phyloP scores from a whole-genome alignment of 345 rosid genomes.

The Eucalyptus paniculata region DNA sequence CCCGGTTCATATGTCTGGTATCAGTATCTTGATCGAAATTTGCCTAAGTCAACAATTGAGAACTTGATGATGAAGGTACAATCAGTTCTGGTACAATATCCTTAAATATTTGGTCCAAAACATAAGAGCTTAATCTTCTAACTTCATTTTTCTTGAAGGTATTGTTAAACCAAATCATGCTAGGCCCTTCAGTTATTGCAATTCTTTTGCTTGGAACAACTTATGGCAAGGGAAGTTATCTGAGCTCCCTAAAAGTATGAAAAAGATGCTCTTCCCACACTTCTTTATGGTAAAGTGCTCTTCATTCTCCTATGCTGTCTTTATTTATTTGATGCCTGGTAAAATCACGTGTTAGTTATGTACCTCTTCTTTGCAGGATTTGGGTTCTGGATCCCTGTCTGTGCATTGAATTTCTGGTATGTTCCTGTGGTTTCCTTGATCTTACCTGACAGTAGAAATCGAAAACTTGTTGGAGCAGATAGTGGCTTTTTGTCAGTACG shows the following conservation, averaged over 20 bases:
- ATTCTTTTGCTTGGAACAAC: constrained; percentile 91
- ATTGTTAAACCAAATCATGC: constrained; percentile 70
- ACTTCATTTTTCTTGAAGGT: constrained; percentile 30
- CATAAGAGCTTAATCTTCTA: background rate
- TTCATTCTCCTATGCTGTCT: background rate
- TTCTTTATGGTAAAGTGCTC: constrained; percentile 46
- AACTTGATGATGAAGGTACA: constrained; percentile 66
- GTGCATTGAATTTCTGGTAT: too few species aligned
- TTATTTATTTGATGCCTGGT: background rate
- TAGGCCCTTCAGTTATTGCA: constrained; percentile 86
- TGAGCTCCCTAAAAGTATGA: constrained; percentile 63
- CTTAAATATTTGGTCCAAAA: background rate
- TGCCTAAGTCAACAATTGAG: constrained; percentile 50
- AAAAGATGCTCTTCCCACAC: constrained; percentile 73
- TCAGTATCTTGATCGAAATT: constrained; percentile 51
- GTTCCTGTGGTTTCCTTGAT: too few species aligned
- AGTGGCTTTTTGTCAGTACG: too few species aligned
- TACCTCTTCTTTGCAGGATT: constrained; percentile 42
- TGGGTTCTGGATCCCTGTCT: too few species aligned
- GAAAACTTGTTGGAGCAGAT: too few species aligned
- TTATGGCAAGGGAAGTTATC: constrained; percentile 71
- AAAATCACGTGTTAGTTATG: background rate
- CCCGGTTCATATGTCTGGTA: constrained; percentile 94
- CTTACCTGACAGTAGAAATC: too few species aligned
- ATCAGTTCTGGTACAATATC: background rate